Conservation (phyloP, 805 yeast species). For the Kuraishia borneana region DNA sequence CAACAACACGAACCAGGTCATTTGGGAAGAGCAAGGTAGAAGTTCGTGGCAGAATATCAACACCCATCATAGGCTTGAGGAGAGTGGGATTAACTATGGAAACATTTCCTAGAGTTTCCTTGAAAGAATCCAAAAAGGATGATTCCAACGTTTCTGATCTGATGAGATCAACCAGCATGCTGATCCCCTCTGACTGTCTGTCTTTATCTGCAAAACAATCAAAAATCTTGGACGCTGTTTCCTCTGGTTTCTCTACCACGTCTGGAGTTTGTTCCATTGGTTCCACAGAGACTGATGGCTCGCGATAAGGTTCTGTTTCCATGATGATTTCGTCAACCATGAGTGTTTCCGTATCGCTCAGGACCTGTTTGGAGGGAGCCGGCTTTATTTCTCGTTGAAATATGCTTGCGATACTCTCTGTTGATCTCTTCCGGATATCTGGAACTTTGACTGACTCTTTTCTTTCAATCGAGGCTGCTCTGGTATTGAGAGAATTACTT, state of each 20-base stretch:
- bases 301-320: too few species aligned
- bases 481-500: too few species aligned
- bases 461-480: too few species aligned
- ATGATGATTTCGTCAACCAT: too few species aligned
- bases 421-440: too few species aligned
- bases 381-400: too few species aligned
- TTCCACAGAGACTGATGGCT: not conserved
- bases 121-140: slow-evolving; percentile 10
- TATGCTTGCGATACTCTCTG: too few species aligned
- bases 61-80: slow-evolving; percentile 11
- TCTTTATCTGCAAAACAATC: slow-evolving; percentile 3
- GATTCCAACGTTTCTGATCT: not conserved
- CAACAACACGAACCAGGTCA: slow-evolving; percentile 17
- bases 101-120: slow-evolving; percentile 11
- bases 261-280: not conserved
- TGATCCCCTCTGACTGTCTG: not conserved
- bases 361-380: too few species aligned
- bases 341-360: too few species aligned
- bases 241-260: not conserved
- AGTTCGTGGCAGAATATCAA: slow-evolving; percentile 6
- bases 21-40: slow-evolving; percentile 12
- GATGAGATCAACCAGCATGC: not conserved
- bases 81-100: slow-evolving; percentile 12
- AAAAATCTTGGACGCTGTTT: not conserved
- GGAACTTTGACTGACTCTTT: too few species aligned